phyloP scores from a whole-genome alignment of 1,284 basidiomycete genomes.

The Microbotryum intermedium region DNA sequence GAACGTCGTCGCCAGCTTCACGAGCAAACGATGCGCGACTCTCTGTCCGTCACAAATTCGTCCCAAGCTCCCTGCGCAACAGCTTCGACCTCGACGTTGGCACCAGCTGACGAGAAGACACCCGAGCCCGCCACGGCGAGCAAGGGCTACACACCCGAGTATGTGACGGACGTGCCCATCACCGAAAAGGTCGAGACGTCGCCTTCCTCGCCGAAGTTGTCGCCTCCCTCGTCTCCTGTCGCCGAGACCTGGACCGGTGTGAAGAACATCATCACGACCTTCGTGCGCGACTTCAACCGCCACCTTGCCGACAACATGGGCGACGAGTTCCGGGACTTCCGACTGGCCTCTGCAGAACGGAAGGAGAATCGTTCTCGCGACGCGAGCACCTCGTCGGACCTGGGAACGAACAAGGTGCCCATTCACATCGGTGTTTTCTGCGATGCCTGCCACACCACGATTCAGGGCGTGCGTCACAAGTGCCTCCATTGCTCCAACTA shows the following conservation, averaged over 20 bases:
- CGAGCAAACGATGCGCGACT: too few species aligned
- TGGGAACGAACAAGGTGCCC: neutral
- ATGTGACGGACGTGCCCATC: neutral
- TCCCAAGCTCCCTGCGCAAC: neutral
- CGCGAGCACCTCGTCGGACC: too few species aligned
- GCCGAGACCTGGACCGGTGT: slow-evolving; percentile 34
- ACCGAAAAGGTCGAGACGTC: neutral
- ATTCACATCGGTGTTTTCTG: slow-evolving; percentile 21
- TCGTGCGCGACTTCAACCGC: slow-evolving; percentile 53
- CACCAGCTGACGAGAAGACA: neutral
- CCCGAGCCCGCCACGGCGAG: neutral
- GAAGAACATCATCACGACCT: slow-evolving; percentile 49
- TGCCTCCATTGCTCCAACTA: slow-evolving; percentile 42
- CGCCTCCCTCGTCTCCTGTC: slow-evolving; percentile 9
- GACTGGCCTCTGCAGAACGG: too few species aligned
- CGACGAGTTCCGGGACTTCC: slow-evolving; percentile 24
- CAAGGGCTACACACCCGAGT: neutral
- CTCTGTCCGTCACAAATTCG: neutral
- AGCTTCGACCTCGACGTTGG: neutral
- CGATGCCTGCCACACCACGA: slow-evolving; percentile 33
- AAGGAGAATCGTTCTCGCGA: too few species aligned
- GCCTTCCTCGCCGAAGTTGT: slow-evolving; percentile 13
- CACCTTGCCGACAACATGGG: slow-evolving; percentile 48
- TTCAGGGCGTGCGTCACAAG: slow-evolving; percentile 33
- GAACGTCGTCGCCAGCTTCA: too few species aligned